Conservation (phyloP, 1,284 basidiomycete genomes). For the Cryptococcus wingfieldii region DNA sequence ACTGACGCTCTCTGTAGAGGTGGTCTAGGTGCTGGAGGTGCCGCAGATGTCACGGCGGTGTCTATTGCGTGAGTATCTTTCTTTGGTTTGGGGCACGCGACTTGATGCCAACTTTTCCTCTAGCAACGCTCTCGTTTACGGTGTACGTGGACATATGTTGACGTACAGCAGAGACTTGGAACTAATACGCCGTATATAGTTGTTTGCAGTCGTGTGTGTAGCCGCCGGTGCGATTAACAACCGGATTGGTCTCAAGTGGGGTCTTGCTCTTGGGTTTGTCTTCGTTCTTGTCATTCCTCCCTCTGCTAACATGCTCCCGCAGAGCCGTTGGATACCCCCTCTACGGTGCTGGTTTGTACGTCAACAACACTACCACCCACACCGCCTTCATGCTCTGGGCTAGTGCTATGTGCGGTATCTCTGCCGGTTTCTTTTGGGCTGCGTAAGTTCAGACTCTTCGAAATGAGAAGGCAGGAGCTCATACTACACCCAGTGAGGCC, state of each 20-base stretch:
- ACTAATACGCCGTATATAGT: background rate
- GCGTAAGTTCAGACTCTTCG: slow-evolving; percentile 16
- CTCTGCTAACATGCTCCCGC: background rate
- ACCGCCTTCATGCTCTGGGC: slow-evolving; percentile 35
- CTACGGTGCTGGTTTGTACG: slow-evolving; percentile 39
- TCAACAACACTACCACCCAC: slow-evolving; percentile 23
- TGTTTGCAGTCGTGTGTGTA: slow-evolving; percentile 25
- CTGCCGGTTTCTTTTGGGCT: slow-evolving; percentile 40
- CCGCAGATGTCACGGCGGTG: slow-evolving; percentile 32
- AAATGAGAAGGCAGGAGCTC: background rate
- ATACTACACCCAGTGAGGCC: slow-evolving; percentile 16
- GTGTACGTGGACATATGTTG: slow-evolving; percentile 6
- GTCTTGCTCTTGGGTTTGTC: slow-evolving; percentile 26
- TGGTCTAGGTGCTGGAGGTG: slow-evolving; percentile 37
- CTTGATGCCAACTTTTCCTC: too few species aligned
- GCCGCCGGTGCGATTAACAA: slow-evolving; percentile 30
- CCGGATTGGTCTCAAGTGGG: slow-evolving; percentile 27
- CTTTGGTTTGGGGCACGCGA: too few species aligned
- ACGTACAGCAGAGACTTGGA: background rate
- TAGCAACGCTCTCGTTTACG: slow-evolving; percentile 32
- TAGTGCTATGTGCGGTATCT: slow-evolving; percentile 29
- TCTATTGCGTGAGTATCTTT: slow-evolving; percentile 18
- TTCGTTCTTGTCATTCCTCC: background rate
- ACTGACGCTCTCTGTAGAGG: slow-evolving; percentile 23
- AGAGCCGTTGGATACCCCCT: slow-evolving; percentile 28